Percentiles rank a stretch among this genome's conserved stretches.
Conservation (phyloP, 306 rosid genomes). For the Spatholobus suberectus region DNA sequence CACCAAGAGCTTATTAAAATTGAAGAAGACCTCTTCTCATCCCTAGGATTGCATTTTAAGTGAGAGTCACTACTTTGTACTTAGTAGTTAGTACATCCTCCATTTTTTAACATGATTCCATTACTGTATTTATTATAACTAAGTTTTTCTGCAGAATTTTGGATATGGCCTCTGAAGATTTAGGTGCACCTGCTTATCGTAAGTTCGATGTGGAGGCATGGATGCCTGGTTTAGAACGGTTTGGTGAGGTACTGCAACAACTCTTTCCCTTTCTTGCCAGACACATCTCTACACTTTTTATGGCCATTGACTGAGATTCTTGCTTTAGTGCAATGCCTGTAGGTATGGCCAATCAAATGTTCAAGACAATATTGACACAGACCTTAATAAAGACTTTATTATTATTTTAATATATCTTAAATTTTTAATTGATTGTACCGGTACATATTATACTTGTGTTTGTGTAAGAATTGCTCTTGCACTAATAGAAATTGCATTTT, state of each 20-base stretch:
- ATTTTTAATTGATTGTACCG: background rate
- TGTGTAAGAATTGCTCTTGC: background rate
- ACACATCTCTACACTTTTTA: background rate
- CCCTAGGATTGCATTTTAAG: conserved; percentile 91
- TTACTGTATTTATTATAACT: conserved; percentile 21
- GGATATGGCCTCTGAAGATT: conserved; percentile 94
- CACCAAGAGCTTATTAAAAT: conserved; percentile 87
- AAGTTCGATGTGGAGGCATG: conserved; percentile 95
- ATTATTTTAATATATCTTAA: background rate
- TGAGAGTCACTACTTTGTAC: conserved; percentile 31
- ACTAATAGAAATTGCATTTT: conserved; percentile 13
- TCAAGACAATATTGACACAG: background rate
- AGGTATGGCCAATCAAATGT: background rate
- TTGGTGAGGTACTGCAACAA: conserved; percentile 79
- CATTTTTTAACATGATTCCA: conserved; percentile 22
- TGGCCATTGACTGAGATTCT: background rate
- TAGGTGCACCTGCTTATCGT: conserved; percentile 96
- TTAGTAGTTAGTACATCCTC: background rate
- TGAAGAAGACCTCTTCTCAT: conserved; percentile 84
- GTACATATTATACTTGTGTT: background rate
- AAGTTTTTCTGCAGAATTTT: conserved; percentile 68
- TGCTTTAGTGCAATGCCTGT: background rate
- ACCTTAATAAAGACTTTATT: background rate
- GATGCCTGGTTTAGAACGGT: conserved; percentile 96
- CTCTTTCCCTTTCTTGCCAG: background rate